Evolutionary conservation across 2,329 filamentous ascomycete species (phyloP).

Genomic region (Diaporthe nobilis): DNA sequence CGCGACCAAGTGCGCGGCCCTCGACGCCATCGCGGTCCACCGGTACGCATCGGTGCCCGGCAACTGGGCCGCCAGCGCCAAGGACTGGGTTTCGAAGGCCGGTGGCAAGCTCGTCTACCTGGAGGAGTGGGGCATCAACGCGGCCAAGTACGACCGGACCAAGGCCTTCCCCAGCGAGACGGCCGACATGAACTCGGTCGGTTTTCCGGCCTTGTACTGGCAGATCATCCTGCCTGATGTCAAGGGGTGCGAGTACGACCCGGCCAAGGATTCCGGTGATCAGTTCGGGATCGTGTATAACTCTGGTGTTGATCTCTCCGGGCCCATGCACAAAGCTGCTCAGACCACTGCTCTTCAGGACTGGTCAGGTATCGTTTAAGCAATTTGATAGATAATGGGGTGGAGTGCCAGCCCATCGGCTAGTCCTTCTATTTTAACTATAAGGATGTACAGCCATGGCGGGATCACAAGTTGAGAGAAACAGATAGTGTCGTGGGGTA

Average conservation of each 20-base stretch:
- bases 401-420: not conserved
- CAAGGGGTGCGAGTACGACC: constrained; percentile 1
- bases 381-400: not conserved
- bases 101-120: constrained; percentile 50
- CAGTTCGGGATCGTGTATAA: not conserved
- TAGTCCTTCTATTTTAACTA: too few relatives aligned
- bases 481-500: too few relatives aligned
- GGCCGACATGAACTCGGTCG: constrained; percentile 48
- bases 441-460: too few relatives aligned
- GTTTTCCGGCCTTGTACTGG: constrained; percentile 52
- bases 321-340: not conserved
- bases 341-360: not conserved
- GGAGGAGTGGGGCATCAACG: constrained; percentile 48
- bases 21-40: constrained; percentile 52
- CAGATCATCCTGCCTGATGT: constrained; percentile 47
- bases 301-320: not conserved
- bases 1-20: constrained; percentile 58
- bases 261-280: not conserved
- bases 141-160: constrained; percentile 32
- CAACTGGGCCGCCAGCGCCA: not conserved
- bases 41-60: not conserved
- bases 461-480: too few relatives aligned
- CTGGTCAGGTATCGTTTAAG: not conserved
- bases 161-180: constrained; percentile 48
- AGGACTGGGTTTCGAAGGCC: constrained; percentile 45